Percentiles rank a stretch among this genome's conserved stretches.
Evolutionary conservation across 306 rosid genomes (phyloP).

Genomic region (Gleditsia sinensis): DNA sequence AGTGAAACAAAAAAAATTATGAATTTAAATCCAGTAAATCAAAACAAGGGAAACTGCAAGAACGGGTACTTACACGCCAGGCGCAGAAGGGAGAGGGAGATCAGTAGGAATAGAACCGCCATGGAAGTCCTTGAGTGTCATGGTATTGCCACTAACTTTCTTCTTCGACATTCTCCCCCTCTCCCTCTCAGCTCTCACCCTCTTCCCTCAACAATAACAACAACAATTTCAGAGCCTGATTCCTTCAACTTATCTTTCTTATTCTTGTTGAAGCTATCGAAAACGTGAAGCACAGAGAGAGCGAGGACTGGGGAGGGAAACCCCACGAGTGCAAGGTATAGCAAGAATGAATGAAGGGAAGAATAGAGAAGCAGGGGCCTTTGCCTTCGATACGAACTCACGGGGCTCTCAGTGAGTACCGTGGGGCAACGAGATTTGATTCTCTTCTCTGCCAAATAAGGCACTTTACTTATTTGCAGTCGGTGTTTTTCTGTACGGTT

Average conservation of each 20-base stretch:
- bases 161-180: slow-evolving; percentile 88
- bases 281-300: not conserved
- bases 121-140: slow-evolving; percentile 98
- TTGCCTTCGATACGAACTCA: not conserved
- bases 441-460: not conserved
- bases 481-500: not conserved
- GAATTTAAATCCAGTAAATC: not conserved
- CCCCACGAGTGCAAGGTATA: slow-evolving; percentile 8
- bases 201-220: not conserved
- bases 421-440: not conserved
- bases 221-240: not conserved
- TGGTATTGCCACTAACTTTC: slow-evolving; percentile 85
- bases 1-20: not conserved
- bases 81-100: slow-evolving; percentile 98
- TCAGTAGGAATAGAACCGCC: slow-evolving; percentile 96
- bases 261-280: not conserved
- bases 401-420: not conserved
- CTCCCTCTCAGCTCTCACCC: slow-evolving; percentile 32
- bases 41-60: not conserved
- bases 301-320: slow-evolving; percentile 6
- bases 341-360: not conserved
- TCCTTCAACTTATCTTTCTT: not conserved
- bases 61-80: slow-evolving; percentile 78
- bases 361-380: not conserved
- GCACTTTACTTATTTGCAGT: not conserved